Evolutionary conservation across 164 flowering plant genomes (phyloP), one percentile per base, ranked within the genome.

Genomic region (Sedum album): DNA sequence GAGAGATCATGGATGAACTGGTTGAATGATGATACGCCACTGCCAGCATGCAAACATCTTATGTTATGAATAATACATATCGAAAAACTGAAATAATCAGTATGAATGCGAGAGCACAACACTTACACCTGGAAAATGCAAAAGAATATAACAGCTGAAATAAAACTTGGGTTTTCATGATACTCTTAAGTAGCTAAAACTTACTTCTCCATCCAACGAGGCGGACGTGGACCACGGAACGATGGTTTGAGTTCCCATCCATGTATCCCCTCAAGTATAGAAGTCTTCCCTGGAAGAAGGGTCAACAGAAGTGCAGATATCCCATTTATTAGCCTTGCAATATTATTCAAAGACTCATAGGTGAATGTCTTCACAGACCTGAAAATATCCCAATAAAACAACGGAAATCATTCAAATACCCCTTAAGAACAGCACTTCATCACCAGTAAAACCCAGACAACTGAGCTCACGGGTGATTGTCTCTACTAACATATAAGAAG

Each of bases 171-270:
- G 2, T 23, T 20, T 11, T 0, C 8, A 51, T 6, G 41, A 62
- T 62, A 62, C 36, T 13, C n/a, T 28, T 36, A 28, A 42, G 25
- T 30, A 35, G 4, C 17, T 21, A 73, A 35, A 61, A 73, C 96
- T 82, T 79, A 95, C 99, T 89, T 82, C 69, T 88, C 97, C 99
- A 95, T 95, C 99, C 99, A 95, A 4, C 93, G 88, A 5, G 99
- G 99, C 66, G 90, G 81, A 23, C 90, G 81, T 69, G 99, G 99
- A 66, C 96, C 97, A 51, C 89, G 87, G 36, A 95, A 83, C 55
- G 90, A 82, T 31, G 97, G 99, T 73, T 89, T 83, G 49, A 95
- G 97, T 82, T 95, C 99, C 99, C 99, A 95, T 31, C 99, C 99
- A 79, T 92, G 92, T 60, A 92, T 75, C 53, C 96, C 93, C 80